A percentile compares a stretch with the other conserved stretches of the same genome.
Evolutionary conservation across 345 rosid genomes (phyloP).

Genomic region (Erucastrum elatum): DNA sequence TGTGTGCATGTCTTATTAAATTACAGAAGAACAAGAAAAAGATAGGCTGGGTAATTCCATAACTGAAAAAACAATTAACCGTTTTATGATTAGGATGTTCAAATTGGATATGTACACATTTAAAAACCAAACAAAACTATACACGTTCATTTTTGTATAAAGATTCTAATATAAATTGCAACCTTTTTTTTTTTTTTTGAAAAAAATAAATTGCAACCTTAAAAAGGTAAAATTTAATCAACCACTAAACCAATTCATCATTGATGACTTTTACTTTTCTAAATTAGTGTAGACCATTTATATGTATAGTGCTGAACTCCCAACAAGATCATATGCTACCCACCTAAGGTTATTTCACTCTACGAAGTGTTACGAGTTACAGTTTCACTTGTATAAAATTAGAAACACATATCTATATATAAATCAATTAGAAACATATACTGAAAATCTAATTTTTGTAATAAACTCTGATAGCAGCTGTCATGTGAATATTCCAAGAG

Average conservation of each 20-base stretch:
- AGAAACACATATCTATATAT: neutral
- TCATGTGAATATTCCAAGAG: neutral
- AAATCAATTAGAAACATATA: neutral
- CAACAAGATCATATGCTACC: neutral
- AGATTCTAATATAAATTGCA: too few relatives aligned
- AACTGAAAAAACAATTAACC: neutral
- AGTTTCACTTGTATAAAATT: neutral
- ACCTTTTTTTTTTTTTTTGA: too few relatives aligned
- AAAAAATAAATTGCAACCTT: too few relatives aligned
- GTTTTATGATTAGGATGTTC: too few relatives aligned
- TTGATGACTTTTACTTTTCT: too few relatives aligned
- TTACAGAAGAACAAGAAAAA: neutral
- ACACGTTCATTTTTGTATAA: too few relatives aligned
- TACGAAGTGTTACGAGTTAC: neutral
- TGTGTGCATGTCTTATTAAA: constrained; percentile 13
- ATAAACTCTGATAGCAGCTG: neutral
- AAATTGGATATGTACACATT: too few relatives aligned
- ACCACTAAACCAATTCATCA: too few relatives aligned
- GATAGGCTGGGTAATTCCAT: neutral
- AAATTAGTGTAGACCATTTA: too few relatives aligned
- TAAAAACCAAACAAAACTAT: too few relatives aligned
- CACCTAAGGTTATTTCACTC: neutral
- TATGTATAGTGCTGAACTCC: too few relatives aligned
- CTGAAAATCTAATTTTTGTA: neutral
- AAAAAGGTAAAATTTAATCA: too few relatives aligned